A percentile compares a stretch with the other conserved stretches of the same genome.
Conservation (phyloP, 148 eudicot genomes). For the Camellia lanceoleosa region DNA sequence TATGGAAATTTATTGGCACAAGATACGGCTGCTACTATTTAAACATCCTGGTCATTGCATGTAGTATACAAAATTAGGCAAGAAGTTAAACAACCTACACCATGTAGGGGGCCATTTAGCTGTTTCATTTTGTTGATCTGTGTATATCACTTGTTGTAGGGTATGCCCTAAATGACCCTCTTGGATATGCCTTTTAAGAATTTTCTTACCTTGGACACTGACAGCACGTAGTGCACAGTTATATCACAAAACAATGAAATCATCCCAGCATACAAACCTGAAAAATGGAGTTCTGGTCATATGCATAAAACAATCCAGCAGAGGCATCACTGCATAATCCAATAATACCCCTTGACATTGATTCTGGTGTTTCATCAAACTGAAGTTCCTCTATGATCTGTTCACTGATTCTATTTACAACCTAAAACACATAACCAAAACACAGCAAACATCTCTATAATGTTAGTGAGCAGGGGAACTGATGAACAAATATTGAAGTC, state of each 20-base stretch:
- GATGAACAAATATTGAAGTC: not conserved
- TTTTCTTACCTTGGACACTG: not conserved
- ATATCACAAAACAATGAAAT: not conserved
- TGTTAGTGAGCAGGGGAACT: not conserved
- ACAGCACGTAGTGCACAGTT: not conserved
- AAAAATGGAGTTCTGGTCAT: slow-evolving; percentile 85
- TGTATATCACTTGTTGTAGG: too few relatives aligned
- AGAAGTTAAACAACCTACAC: not conserved
- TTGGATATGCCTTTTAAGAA: too few relatives aligned
- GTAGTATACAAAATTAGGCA: not conserved
- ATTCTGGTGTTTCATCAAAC: slow-evolving; percentile 78
- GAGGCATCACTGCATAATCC: slow-evolving; percentile 97
- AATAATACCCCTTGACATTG: slow-evolving; percentile 68
- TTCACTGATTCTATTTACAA: slow-evolving; percentile 88
- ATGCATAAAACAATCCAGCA: slow-evolving; percentile 92
- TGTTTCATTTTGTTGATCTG: not conserved
- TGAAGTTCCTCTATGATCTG: slow-evolving; percentile 95
- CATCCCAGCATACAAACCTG: slow-evolving; percentile 50
- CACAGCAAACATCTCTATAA: not conserved
- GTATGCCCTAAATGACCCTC: too few relatives aligned
- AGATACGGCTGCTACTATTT: too few relatives aligned
- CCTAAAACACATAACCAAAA: slow-evolving; percentile 40
- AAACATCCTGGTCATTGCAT: not conserved
- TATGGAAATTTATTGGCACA: too few relatives aligned
- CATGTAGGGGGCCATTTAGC: not conserved